Percentiles rank a stretch among this genome's conserved stretches.
phyloP scores from a whole-genome alignment of 1,284 basidiomycete species.

The Mrakiaceae sp. region DNA sequence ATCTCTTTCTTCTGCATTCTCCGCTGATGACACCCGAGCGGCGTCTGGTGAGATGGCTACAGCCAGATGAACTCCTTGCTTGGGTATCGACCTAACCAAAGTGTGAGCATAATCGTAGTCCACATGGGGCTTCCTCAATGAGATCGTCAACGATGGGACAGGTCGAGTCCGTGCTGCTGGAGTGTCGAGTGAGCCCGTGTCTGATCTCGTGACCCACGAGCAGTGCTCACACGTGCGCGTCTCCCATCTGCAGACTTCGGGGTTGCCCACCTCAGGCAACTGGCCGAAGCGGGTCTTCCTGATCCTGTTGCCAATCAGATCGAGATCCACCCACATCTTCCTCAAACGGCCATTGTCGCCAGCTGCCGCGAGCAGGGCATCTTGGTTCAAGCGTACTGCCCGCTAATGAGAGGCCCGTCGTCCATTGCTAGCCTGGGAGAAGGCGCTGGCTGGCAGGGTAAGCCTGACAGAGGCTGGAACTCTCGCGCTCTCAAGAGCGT shows the following conservation, averaged over 20 bases:
- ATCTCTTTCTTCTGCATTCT: conserved; percentile 27
- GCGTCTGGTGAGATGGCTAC: too few relatives aligned
- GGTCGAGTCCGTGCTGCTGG: too few relatives aligned
- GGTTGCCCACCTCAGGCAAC: conserved; percentile 15
- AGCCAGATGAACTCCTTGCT: too few relatives aligned
- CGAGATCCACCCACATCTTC: conserved; percentile 21
- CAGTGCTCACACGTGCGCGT: too few relatives aligned
- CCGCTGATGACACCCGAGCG: conserved; percentile 17
- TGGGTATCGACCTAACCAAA: too few relatives aligned
- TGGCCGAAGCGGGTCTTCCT: conserved; percentile 16
- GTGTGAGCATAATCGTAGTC: too few relatives aligned
- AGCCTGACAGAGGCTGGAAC: conserved; percentile 17
- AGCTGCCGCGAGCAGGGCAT: conserved; percentile 17
- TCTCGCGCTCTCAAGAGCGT: conserved; percentile 10
- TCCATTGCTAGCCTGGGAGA: conserved; percentile 16
- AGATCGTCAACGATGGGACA: too few relatives aligned
- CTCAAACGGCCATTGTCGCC: conserved; percentile 19
- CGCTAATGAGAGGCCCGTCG: conserved; percentile 18
- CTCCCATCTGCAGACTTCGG: not conserved
- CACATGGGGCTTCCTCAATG: too few relatives aligned
- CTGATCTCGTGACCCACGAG: too few relatives aligned
- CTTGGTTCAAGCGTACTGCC: conserved; percentile 20
- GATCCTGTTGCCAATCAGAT: conserved; percentile 19
- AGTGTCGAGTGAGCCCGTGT: too few relatives aligned
- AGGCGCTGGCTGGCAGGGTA: conserved; percentile 18